Evolutionary conservation across 257 asterid species (phyloP).

Genomic region (Solanum clarkiae): DNA sequence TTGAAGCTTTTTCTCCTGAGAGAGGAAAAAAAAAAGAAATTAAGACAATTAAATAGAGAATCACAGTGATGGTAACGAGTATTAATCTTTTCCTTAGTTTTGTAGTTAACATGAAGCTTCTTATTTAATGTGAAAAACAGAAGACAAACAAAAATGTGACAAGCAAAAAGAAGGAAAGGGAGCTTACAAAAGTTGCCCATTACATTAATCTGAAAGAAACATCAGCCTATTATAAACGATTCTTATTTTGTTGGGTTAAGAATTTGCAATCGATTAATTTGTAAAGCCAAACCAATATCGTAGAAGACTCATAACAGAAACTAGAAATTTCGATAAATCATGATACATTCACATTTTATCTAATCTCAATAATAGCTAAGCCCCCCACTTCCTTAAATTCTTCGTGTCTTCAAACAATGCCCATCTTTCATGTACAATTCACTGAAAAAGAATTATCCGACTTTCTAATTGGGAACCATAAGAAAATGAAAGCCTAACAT

Average conservation of each 20-base stretch:
- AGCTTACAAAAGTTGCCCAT: not conserved
- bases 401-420: not conserved
- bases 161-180: not conserved
- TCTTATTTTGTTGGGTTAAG: not conserved
- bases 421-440: not conserved
- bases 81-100: not conserved
- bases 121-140: not conserved
- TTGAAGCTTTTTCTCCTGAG: conserved; percentile 69
- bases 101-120: not conserved
- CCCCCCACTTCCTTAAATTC: not conserved
- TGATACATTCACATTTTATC: not conserved
- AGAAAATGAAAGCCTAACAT: not conserved
- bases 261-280: not conserved
- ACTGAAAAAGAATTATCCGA: not conserved
- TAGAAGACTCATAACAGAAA: not conserved
- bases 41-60: not conserved
- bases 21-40: not conserved
- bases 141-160: not conserved
- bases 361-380: not conserved
- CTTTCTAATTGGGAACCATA: not conserved
- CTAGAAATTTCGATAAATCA: not conserved
- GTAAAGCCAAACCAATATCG: not conserved
- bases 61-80: not conserved
- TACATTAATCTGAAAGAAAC: not conserved
- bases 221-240: not conserved